phyloP scores from a whole-genome alignment of 228 moss, liverwort and hornwort genomes.

The Sphagnum magellanicum region DNA sequence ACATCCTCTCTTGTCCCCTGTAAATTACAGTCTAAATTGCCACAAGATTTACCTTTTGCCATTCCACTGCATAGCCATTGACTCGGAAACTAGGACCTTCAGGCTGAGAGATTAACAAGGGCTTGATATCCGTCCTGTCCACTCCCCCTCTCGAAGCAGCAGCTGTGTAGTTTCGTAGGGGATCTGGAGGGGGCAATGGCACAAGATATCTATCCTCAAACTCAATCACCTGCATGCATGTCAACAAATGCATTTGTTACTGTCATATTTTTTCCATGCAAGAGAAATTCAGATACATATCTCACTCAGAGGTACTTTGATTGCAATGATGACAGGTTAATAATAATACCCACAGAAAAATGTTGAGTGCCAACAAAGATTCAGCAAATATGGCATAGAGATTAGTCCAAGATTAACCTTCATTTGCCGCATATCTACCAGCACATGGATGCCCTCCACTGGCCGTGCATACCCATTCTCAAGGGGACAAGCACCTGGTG shows the following conservation, averaged over 20 bases:
- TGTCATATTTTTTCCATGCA: no score
- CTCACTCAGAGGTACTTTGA: no score
- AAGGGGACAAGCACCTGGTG: conserved; percentile 74
- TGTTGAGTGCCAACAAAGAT: no score
- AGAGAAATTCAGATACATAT: no score
- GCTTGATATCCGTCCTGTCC: conserved; percentile 85
- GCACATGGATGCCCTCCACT: conserved; percentile 84
- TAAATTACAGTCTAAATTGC: conserved; percentile 96
- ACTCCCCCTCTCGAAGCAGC: conserved; percentile 85
- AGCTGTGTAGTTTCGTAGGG: conserved; percentile 89
- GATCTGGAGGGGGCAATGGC: conserved; percentile 89
- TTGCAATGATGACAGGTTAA: no score
- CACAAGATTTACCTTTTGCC: conserved; percentile 96
- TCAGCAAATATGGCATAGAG: no score
- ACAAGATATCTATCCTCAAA: conserved; percentile 83
- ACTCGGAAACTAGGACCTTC: conserved; percentile 97
- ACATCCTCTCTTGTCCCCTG: conserved; percentile 1
- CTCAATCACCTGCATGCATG: conserved; percentile 52
- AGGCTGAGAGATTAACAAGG: conserved; percentile 80
- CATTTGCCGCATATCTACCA: conserved; percentile 88
- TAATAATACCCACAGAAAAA: no score
- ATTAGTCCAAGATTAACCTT: conserved; percentile 16
- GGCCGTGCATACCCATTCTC: conserved; percentile 98
- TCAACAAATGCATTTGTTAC: no score
- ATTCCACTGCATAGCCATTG: conserved; percentile 88